Conservation (phyloP, 2,329 filamentous ascomycete genomes). For the Hirsutella thompsonii region DNA sequence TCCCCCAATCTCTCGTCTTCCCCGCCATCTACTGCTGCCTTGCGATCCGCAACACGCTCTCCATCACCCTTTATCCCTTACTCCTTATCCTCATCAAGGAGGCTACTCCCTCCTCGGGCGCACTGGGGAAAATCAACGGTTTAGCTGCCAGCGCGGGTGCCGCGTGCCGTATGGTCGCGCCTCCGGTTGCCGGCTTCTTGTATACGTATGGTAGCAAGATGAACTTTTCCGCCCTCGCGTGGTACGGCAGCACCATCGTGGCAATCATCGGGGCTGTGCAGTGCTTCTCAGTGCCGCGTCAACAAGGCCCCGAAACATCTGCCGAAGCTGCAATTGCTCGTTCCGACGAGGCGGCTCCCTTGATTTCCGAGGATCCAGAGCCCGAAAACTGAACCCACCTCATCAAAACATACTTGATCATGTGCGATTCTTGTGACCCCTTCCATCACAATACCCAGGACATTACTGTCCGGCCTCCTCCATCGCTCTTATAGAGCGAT, state of each 20-base stretch:
- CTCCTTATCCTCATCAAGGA: slow-evolving; percentile 57
- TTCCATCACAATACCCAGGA: neutral
- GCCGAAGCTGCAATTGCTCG: slow-evolving; percentile 15
- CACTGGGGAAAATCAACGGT: slow-evolving; percentile 53
- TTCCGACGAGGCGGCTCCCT: slow-evolving; percentile 4
- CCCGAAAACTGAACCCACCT: slow-evolving; percentile 8
- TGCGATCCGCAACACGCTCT: slow-evolving; percentile 44
- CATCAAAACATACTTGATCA: no score
- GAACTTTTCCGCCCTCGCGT: slow-evolving; percentile 48
- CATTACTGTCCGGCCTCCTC: slow-evolving; percentile 1
- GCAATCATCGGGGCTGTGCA: slow-evolving; percentile 45
- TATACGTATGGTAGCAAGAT: slow-evolving; percentile 47
- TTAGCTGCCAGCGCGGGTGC: slow-evolving; percentile 53
- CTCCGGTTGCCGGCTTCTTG: slow-evolving; percentile 49
- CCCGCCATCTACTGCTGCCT: slow-evolving; percentile 46
- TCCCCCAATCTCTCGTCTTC: slow-evolving; percentile 37
- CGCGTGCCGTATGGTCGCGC: slow-evolving; percentile 54
- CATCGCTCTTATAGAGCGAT: neutral
- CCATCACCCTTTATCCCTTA: slow-evolving; percentile 52
- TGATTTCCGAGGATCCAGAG: slow-evolving; percentile 18
- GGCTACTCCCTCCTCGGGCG: slow-evolving; percentile 40
- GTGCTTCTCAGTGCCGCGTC: slow-evolving; percentile 39
- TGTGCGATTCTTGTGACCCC: no score
- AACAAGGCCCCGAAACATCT: slow-evolving; percentile 11
- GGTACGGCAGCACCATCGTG: slow-evolving; percentile 47